A percentile compares a stretch with the other conserved stretches of the same genome.
These are phyloP conservation scores for Ophiostoma novo-ulmi DNA, from an alignment of 2,329 filamentous ascomycete genomes.

Conservation along the genomic window DNA sequence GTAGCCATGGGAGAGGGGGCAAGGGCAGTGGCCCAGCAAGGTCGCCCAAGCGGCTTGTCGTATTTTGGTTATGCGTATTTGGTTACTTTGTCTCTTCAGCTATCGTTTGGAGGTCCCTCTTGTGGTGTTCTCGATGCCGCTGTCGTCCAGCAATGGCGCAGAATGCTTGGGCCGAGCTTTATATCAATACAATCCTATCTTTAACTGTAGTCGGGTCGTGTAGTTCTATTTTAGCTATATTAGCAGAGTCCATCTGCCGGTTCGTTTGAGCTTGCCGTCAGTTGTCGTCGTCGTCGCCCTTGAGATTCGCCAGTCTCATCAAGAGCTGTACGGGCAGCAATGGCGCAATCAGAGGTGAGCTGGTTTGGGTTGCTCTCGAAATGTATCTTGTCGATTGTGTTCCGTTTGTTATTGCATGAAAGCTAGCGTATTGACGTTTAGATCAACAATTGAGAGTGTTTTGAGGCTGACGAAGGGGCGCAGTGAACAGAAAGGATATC, in stretches of 20 bases:
- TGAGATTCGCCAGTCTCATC: not conserved
- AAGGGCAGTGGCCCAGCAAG: not conserved
- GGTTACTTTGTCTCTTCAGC: not conserved
- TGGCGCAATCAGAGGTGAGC: not conserved
- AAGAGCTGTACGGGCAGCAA: not conserved
- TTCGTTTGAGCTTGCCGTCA: not conserved
- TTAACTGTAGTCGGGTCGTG: too few species aligned
- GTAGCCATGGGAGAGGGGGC: not conserved
- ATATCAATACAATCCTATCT: too few species aligned
- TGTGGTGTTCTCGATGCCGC: not conserved
- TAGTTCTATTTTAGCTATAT: not conserved
- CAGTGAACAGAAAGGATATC: not conserved
- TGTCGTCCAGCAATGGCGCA: not conserved
- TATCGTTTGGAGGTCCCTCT: not conserved
- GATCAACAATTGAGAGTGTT: not conserved
- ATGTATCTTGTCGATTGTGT: not conserved
- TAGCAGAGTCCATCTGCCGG: not conserved
- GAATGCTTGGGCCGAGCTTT: too few species aligned
- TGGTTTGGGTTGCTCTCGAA: not conserved
- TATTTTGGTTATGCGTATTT: not conserved
- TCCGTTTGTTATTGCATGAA: not conserved
- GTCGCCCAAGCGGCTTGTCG: not conserved
- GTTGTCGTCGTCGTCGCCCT: not conserved
- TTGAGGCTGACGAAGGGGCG: not conserved
- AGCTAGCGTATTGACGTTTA: not conserved